A percentile compares a stretch with the other conserved stretches of the same genome.
These are phyloP conservation scores for Begonia loranthoides DNA, from an alignment of 306 rosid species.

Conservation along the genomic window DNA sequence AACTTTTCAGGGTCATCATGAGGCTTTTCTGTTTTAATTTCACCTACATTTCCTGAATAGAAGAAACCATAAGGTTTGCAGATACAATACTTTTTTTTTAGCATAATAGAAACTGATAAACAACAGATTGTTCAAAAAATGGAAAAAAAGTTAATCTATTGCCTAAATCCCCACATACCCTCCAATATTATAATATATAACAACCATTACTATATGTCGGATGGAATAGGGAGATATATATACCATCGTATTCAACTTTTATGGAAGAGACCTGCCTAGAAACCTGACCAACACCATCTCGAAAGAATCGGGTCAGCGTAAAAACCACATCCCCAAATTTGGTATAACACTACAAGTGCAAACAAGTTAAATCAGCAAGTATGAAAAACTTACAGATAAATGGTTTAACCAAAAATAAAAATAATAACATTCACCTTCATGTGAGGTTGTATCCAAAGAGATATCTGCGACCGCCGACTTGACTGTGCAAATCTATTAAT, in stretches of 20 bases:
- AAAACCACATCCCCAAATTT: conserved; percentile 79
- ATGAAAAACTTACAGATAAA: conserved; percentile 11
- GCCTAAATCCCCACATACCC: no score
- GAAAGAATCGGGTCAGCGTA: conserved; percentile 74
- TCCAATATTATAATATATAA: no score
- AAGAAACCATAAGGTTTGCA: conserved; percentile 8
- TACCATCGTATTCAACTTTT: conserved; percentile 38
- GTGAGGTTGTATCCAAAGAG: conserved; percentile 93
- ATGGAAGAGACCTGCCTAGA: conserved; percentile 43
- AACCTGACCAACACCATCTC: conserved; percentile 40
- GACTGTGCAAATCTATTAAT: conserved; percentile 64
- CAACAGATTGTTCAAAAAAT: no score
- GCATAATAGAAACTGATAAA: background rate
- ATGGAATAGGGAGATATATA: conserved; percentile 4
- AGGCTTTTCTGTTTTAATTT: conserved; percentile 22
- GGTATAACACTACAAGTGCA: conserved; percentile 50
- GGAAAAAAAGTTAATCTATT: no score
- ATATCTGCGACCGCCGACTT: conserved; percentile 73
- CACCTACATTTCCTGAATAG: conserved; percentile 28
- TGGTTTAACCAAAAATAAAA: conserved; percentile 10
- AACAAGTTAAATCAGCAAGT: conserved; percentile 12
- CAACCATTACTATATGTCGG: no score
- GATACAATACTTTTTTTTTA: conserved; percentile 5
- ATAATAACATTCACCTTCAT: conserved; percentile 41
- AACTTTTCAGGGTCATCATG: conserved; percentile 26